These are phyloP conservation scores for Rhizophagus clarus DNA, from an alignment of 192 early-diverging fungal species.

Conservation along the genomic window DNA sequence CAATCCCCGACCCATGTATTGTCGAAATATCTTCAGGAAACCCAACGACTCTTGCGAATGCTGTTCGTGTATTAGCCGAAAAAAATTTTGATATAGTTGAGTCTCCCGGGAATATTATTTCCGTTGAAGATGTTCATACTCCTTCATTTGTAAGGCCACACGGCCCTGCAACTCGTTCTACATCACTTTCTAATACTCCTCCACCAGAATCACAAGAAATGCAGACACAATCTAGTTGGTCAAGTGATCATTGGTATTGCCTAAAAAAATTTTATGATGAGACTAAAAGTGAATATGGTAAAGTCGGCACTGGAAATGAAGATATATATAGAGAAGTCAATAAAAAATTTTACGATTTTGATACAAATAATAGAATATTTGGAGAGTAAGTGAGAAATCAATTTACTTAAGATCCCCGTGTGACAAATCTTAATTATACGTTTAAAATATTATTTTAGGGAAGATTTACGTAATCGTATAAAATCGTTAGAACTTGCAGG, in stretches of 20 bases:
- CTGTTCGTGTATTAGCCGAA: neutral
- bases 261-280: conserved; percentile 16
- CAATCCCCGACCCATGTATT: neutral
- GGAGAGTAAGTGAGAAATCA: neutral
- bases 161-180: neutral
- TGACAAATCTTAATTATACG: too few relatives aligned
- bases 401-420: too few relatives aligned
- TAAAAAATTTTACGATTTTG: neutral
- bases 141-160: neutral
- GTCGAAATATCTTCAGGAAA: neutral
- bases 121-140: too few relatives aligned
- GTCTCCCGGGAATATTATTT: neutral
- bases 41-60: conserved; percentile 1
- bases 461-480: neutral
- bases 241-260: neutral
- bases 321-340: conserved; percentile 8
- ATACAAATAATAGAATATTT: neutral
- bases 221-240: neutral
- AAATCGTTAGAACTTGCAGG: conserved; percentile 1
- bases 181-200: neutral
- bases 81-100: conserved; percentile 12
- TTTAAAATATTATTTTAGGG: neutral
- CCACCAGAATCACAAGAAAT: neutral
- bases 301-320: neutral
- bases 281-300: conserved; percentile 9